A percentile compares a stretch with the other conserved stretches of the same genome.
These are phyloP conservation scores for Inosperma sp. DNA, from an alignment of 768 basidiomycete genomes.

Conservation along the genomic window DNA sequence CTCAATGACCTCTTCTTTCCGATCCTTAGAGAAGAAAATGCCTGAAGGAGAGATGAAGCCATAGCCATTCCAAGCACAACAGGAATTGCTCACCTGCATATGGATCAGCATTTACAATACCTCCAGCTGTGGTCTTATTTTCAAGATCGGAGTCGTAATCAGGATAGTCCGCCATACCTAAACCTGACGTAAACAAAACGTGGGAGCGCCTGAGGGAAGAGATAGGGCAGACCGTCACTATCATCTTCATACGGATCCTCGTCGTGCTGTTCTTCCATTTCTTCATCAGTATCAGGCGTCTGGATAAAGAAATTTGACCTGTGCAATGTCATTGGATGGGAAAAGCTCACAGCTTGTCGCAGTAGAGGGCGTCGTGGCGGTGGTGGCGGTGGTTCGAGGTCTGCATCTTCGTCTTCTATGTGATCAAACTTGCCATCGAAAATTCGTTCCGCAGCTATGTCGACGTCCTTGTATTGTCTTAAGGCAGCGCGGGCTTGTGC, in stretches of 20 bases:
- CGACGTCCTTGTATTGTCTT: slow-evolving; percentile 79
- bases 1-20: slow-evolving; percentile 88
- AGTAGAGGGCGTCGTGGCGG: not conserved
- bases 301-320: slow-evolving; percentile 21
- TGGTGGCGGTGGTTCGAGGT: slow-evolving; percentile 30
- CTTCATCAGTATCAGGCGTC: slow-evolving; percentile 62
- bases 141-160: slow-evolving; percentile 85
- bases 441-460: slow-evolving; percentile 84
- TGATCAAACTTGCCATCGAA: slow-evolving; percentile 83
- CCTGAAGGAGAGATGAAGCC: slow-evolving; percentile 40
- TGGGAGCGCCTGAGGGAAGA: not conserved
- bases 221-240: slow-evolving; percentile 14
- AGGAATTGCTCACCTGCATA: slow-evolving; percentile 61
- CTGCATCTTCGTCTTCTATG: slow-evolving; percentile 45
- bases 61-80: not conserved
- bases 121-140: slow-evolving; percentile 36
- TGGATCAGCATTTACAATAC: slow-evolving; percentile 68
- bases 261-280: slow-evolving; percentile 43
- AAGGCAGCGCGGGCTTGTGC: slow-evolving; percentile 83
- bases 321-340: not conserved
- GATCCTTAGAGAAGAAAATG: slow-evolving; percentile 93
- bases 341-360: not conserved
- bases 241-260: slow-evolving; percentile 50
- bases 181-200: not conserved
- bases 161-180: slow-evolving; percentile 51